Evolutionary conservation across 1,284 basidiomycete species (phyloP), one percentile per base, ranked within the genome.

Genomic region (Sphagnurus paluster): DNA sequence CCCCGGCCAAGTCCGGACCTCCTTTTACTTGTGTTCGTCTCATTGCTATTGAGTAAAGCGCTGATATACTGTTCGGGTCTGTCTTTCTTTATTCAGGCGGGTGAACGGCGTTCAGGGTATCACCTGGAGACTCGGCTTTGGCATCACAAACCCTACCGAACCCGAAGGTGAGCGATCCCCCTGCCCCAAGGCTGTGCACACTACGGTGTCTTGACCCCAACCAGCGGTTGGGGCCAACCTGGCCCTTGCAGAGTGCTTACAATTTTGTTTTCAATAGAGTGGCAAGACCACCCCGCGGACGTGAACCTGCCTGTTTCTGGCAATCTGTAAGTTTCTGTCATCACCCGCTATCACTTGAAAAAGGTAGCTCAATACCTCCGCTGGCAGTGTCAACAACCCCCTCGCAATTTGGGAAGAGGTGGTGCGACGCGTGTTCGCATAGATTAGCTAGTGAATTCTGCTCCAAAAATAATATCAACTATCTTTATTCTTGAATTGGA

Each of bases 101-200:
- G 66, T 70, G 14, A 67, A 68, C 44, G 76, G 77, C 30, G 66
- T 79, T 10, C 74, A 80, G 62, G 80, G 80, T 28, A 77, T 83
- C 42, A 79, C 79, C 20, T 84, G 80, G 79, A 69, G 80, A 46
- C 66, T 83, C 6, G 80, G 70, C 4, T 82, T 80, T 56, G 80
- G 80, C 4, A 63, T 82, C 28, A 60, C 71, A 36, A 66, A 83
- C 55, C 68, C 75, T 23, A 62, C 59, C 16, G 62, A 80, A 60
- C 80, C 79, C 2, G 80, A 82, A 73, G 79, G 78, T 77, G 51
- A 46, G 68, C 56, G 28, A 42, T 45, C 8, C 39, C 23, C 23
- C 25, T 25, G 37, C 13, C n/a, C 19, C 14, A 6, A 37, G 36
- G n/a, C n/a, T n/a, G n/a, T n/a, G n/a, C n/a, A 13, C 9, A 4